Evolutionary conservation across 495 filamentous ascomycete species (phyloP).

Genomic region (Bombardia bombarda): DNA sequence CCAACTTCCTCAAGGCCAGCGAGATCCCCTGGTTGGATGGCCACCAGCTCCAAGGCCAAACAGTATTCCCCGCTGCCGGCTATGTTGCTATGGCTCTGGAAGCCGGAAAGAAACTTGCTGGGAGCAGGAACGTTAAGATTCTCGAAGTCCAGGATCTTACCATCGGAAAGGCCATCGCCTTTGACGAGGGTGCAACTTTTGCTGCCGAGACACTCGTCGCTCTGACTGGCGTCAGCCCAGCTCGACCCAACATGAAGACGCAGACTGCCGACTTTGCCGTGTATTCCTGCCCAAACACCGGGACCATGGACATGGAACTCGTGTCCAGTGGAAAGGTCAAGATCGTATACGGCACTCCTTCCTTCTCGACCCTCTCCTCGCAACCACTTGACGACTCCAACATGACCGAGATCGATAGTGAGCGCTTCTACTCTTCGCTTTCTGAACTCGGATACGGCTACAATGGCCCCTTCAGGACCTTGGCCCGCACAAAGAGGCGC

Average conservation of each 20-base stretch:
- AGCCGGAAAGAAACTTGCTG: constrained; percentile 7
- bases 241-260: background rate
- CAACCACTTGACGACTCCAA: too few relatives aligned
- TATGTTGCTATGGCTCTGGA: constrained; percentile 43
- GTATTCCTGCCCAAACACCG: too few relatives aligned
- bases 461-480: background rate
- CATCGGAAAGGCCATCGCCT: constrained; percentile 9
- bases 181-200: constrained; percentile 8
- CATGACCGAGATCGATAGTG: background rate
- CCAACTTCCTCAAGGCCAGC: constrained; percentile 24
- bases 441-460: background rate
- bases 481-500: background rate
- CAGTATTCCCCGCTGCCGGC: constrained; percentile 45
- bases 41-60: constrained; percentile 28
- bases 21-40: constrained; percentile 38
- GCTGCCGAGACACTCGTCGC: constrained; percentile 13
- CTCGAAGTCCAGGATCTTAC: constrained; percentile 15
- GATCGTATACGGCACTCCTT: too few relatives aligned
- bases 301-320: too few relatives aligned
- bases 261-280: too few relatives aligned
- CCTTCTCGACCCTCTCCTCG: too few relatives aligned
- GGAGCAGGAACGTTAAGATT: background rate
- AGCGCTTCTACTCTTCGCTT: background rate
- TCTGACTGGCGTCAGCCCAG: constrained; percentile 3
- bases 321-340: background rate